Evolutionary conservation across 2,329 filamentous ascomycete species (phyloP), one percentile per base, ranked within the genome.

Genomic region (Stachybotrys chlorohalonatus): DNA sequence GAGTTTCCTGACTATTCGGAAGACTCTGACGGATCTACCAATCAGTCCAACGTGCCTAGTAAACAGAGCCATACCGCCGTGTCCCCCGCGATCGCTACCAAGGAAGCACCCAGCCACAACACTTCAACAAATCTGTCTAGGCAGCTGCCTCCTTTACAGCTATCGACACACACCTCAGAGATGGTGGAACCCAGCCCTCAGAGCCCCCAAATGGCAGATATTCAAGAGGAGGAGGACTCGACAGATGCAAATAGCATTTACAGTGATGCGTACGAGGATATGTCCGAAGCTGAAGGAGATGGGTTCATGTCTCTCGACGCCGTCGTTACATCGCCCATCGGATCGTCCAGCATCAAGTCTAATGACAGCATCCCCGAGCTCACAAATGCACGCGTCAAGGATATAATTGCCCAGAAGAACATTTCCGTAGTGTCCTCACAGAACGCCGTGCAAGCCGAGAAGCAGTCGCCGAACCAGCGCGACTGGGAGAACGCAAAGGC

Each of bases 201-300:
- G 15, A 61, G 56, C 24, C 58, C 63, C 5, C 58, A 59, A 9
- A 71, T 72, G 62, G 63, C 67, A 46, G 65, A 70, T 46, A 73
- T 70, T 13, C 59, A 62, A 51, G 68, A 71, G 53, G 70, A 70
- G n/a, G 66, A 73, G 1, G 73, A 79, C n/a, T 72, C 68, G 6
- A 66, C 67, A 2, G 81, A 84, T 54, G 71, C 72, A 13, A 74
- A 72, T 52, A 85, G 80, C 57, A 78, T 89, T 30, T 92, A 89
- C 65, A 90, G 85, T 59, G 89, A 92, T 68, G 88, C 88, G 1
- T 86, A 86, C 53, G 89, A 92, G 68, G 86, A 90, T 57, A 72
- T 87, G 0, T 82, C 81, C 0, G 84, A 89, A 13, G 64, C 77
- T 5, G 84, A 87, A 46, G 80, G 79, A 2, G 80, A 81, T 50